phyloP scores from a whole-genome alignment of 306 rosid species.

The Prunus dulcis region DNA sequence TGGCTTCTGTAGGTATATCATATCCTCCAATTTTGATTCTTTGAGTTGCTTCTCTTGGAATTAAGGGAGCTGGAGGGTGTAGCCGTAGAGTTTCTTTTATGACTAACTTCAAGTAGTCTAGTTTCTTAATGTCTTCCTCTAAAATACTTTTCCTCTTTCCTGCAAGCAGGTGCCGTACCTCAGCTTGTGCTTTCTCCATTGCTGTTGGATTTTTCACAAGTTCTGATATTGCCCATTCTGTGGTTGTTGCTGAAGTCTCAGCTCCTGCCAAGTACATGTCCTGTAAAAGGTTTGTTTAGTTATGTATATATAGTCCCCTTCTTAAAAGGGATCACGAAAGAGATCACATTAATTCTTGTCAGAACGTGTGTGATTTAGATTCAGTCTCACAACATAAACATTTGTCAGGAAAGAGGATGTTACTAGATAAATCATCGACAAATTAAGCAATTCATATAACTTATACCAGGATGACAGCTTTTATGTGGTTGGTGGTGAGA shows the following conservation, averaged over 20 bases:
- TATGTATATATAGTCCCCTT: too few species aligned
- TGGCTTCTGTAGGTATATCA: background rate
- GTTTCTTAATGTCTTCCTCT: background rate
- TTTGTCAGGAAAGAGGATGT: too few species aligned
- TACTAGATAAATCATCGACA: too few species aligned
- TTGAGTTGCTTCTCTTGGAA: background rate
- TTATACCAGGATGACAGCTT: too few species aligned
- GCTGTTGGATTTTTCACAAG: background rate
- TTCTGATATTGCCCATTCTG: background rate
- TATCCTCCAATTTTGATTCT: background rate
- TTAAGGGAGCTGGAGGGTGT: background rate
- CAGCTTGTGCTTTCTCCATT: background rate
- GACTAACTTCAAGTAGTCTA: background rate
- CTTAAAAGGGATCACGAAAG: too few species aligned
- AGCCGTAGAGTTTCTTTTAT: background rate
- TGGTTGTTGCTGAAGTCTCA: background rate
- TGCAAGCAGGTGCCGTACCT: background rate
- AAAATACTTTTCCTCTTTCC: background rate
- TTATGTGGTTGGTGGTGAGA: too few species aligned
- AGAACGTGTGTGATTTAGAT: too few species aligned
- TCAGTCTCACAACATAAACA: too few species aligned
- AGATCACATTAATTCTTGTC: too few species aligned
- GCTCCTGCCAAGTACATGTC: background rate
- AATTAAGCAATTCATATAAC: too few species aligned
- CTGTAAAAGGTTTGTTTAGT: background rate